These are phyloP conservation scores for Russula earlei DNA, from an alignment of 768 basidiomycete species.

Conservation along the genomic window DNA sequence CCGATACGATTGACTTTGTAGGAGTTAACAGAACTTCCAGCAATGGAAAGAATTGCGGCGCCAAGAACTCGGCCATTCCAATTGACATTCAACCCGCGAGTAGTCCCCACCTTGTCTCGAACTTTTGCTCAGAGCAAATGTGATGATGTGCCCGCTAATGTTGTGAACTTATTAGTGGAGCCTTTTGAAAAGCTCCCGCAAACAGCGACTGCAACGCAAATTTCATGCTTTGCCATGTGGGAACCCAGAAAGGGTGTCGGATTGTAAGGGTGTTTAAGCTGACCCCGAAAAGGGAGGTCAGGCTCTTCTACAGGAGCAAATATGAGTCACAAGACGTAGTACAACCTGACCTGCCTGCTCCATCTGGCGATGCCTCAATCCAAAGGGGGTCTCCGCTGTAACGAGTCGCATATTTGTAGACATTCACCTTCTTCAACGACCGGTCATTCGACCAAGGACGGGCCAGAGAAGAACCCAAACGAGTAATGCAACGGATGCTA, in stretches of 20 bases:
- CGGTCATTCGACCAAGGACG: background rate
- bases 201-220: background rate
- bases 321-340: background rate
- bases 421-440: background rate
- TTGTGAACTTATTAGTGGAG: background rate
- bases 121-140: background rate
- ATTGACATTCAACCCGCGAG: background rate
- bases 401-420: background rate
- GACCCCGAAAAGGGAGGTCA: slow-evolving; percentile 9
- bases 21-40: slow-evolving; percentile 7
- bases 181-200: background rate
- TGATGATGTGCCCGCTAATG: background rate
- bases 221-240: background rate
- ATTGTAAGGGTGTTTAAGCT: background rate
- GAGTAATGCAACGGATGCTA: slow-evolving; percentile 6
- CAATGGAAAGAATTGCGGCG: slow-evolving; percentile 12
- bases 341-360: background rate
- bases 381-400: background rate
- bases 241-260: background rate
- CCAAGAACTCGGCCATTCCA: background rate
- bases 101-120: background rate
- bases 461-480: background rate
- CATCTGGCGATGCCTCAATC: background rate
- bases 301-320: slow-evolving; percentile 4
- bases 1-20: background rate